Evolutionary conservation across 495 filamentous ascomycete genomes (phyloP), one percentile per base, ranked within the genome.

Genomic region (Cercophora samala): DNA sequence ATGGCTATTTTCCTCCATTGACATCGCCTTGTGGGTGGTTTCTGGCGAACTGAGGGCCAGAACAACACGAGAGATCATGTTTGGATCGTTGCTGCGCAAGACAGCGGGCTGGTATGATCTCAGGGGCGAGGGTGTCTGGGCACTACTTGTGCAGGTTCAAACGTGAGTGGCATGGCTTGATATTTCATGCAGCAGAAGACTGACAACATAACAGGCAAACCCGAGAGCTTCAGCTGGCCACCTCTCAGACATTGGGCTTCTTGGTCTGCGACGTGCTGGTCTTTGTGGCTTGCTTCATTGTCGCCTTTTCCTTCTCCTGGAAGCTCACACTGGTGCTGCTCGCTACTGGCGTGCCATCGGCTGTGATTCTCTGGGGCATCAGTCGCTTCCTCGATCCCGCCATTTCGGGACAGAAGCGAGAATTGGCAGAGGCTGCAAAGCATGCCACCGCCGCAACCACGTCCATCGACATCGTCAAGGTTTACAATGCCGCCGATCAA

Each of bases 401-500:
- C 32, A 89, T 96, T 42, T 83, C 86, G 66, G 79, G 72, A 15
- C 94, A 99, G 73, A 87, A 89, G 68, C 72, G 73, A 0, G 85
- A 91, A 68, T 85, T 97, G 0, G 82, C 84, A 4, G 73, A 82
- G 64, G 92, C 93, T 0, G 88, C 93, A 0, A 93, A 93, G 74
- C 79, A 86, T 37, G 86, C 87, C 15, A 89, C 85, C 29, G 89
- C 84, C 24, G 86, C 92, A 0, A 84, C 93, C 15, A 79, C 82
- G 0, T 85, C 85, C 4, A 94, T 99, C 58, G 93, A 96, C 65
- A 87, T 91, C 0, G 92, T 98, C 70, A 98, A 97, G 75, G 89
- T 85, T 42, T 91, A 90, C 79, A 96, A 97, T 73, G 92, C 88
- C 1, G 85, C 92, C 69, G 81, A 85, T 18, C 81, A 87, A 19